Conservation (phyloP, 306 rosid species). For the Sphenostylis stenocarpa region DNA sequence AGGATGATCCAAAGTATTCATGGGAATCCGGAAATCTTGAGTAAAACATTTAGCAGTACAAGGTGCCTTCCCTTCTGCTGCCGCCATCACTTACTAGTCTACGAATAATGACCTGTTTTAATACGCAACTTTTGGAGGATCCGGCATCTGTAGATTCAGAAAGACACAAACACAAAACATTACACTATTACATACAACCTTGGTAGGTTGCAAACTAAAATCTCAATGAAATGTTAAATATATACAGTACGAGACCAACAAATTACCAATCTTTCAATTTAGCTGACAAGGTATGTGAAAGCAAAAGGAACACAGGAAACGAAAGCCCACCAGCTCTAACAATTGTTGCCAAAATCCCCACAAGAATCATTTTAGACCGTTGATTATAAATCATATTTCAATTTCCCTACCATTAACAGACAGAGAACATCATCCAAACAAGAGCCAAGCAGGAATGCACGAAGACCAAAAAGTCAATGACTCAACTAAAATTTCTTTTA, state of each 20-base stretch:
- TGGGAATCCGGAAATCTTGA: conserved; percentile 30
- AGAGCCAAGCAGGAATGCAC: conserved; percentile 2
- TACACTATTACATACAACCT: conserved; percentile 3
- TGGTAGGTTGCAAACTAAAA: conserved; percentile 20
- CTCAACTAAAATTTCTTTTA: background rate
- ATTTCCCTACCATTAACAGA: background rate
- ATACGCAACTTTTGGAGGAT: background rate
- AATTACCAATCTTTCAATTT: conserved; percentile 1
- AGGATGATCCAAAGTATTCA: conserved; percentile 22
- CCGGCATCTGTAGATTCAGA: conserved; percentile 26
- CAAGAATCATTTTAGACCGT: background rate
- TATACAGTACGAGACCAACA: background rate
- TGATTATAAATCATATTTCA: background rate
- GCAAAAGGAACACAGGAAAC: conserved; percentile 14
- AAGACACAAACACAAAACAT: conserved; percentile 10
- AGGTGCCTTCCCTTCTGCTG: conserved; percentile 34
- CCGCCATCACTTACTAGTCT: conserved; percentile 26
- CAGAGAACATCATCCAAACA: conserved; percentile 4
- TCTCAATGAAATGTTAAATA: background rate
- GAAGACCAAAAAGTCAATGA: background rate
- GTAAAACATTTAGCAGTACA: conserved; percentile 31
- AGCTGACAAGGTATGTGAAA: background rate
- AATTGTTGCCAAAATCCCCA: background rate
- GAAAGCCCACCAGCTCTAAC: background rate
- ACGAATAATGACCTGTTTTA: background rate